Evolutionary conservation across 164 flowering plant genomes (phyloP).

Genomic region (Liriodendron chinense): DNA sequence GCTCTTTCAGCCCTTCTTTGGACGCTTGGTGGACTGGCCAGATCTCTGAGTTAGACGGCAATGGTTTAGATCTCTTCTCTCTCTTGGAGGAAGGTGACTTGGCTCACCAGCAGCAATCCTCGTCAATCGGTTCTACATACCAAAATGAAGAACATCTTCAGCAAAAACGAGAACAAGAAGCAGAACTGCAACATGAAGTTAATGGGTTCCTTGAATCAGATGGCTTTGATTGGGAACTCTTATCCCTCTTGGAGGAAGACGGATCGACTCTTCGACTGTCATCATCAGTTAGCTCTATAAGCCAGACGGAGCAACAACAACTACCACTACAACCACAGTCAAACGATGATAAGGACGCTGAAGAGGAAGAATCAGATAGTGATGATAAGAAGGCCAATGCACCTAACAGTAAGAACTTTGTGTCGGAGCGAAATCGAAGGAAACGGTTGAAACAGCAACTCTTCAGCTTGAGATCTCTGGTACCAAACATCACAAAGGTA

Average conservation of each 20-base stretch:
- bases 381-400: conserved; percentile 6
- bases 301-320: background rate
- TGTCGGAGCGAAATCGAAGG: conserved; percentile 31
- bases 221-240: background rate
- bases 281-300: background rate
- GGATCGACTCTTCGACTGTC: background rate
- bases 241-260: background rate
- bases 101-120: background rate
- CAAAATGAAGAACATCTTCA: background rate
- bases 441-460: conserved; percentile 27
- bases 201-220: background rate
- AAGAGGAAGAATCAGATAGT: conserved; percentile 11
- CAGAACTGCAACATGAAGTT: background rate
- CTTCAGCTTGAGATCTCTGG: conserved; percentile 25
- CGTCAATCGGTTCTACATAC: background rate
- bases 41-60: background rate
- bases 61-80: background rate
- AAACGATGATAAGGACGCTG: background rate
- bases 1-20: background rate
- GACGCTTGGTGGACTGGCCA: conserved; percentile 1
- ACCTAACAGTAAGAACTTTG: conserved; percentile 22
- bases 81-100: conserved; percentile 1
- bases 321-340: background rate
- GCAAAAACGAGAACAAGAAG: background rate
- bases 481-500: conserved; percentile 33